Base-by-base conservation (phyloP, 768 basidiomycete species). In the Suillus subaureus region DNA sequence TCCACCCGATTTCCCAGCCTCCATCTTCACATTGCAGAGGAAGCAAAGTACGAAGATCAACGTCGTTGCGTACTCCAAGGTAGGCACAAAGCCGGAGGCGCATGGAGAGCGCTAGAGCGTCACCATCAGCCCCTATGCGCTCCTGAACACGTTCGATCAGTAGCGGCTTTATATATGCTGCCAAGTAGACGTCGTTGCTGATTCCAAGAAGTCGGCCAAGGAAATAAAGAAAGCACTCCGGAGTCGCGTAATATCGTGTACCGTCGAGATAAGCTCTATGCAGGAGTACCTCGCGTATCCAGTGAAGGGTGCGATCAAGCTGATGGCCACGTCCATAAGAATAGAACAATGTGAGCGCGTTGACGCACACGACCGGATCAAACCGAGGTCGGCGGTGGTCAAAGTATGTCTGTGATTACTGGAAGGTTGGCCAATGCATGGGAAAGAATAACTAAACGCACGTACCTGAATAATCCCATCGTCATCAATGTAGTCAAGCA, bases 101-200 rank as follows among this genome's bases (percentile, higher is more conserved):
- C 84, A 86, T 85, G 0, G 85, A 83, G 1, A 88, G 81, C 7
- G 84, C 84, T n/a, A 87, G 73, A 2, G 86, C 79, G 68, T 85
- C 85, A 28, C 83, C 85, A 7, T 78, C 73, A 1, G 75, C 78
- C 9, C 85, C 85, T 26, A 84, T 78, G 6, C 83, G 81, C 71
- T 88, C 86, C 61, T 78, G 77, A 12, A 85, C 68, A 9, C 85
- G 80, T 65, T 80, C 82, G 28, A 75, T 77, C 65, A 86, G 73
- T 26, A 85, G 71, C 0, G 81, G 77, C 37, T 74, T 76, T 66
- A 85, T 67, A 16, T 75, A 70, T 21, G 70, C 69, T 45, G 81
- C 80, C 23, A 84, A 72, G 16, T 63, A 43, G 0, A 71, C 61
- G 69, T 82, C 78, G 43, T 65, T 68, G 13, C 78, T 72, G 51